These are phyloP conservation scores for Westerdykella sp. DNA, from an alignment of 2,329 filamentous ascomycete genomes.

Conservation along the genomic window DNA sequence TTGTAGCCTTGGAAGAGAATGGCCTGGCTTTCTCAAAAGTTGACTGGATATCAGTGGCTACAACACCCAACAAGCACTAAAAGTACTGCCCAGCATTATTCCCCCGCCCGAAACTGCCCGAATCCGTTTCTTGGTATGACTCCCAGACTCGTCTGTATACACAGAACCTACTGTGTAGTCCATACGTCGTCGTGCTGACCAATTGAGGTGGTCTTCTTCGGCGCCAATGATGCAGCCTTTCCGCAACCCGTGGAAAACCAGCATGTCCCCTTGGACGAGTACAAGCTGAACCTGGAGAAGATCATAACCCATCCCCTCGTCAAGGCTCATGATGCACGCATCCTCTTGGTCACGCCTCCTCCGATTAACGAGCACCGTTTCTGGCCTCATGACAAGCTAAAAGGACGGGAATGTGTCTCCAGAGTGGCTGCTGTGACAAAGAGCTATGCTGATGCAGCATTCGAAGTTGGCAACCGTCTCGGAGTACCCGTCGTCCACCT, in stretches of 20 bases:
- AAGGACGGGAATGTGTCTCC: conserved; percentile 30
- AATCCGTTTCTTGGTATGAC: conserved; percentile 59
- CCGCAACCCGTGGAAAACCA: conserved; percentile 59
- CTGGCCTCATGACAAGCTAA: conserved; percentile 43
- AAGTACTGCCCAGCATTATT: conserved; percentile 64
- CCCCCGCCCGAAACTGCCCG: conserved; percentile 56
- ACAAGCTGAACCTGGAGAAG: conserved; percentile 62
- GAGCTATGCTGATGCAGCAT: conserved; percentile 60
- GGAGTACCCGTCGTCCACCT: conserved; percentile 67
- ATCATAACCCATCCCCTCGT: conserved; percentile 70
- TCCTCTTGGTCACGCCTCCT: conserved; percentile 75
- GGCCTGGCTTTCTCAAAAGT: neutral
- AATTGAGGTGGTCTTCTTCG: conserved; percentile 69
- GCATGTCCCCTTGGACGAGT: conserved; percentile 70
- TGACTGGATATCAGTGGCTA: conserved; percentile 55
- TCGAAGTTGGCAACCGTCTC: conserved; percentile 53
- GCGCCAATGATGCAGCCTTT: conserved; percentile 82
- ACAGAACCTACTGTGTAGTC: no score
- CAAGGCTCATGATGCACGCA: conserved; percentile 61
- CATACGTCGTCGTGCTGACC: conserved; percentile 4
- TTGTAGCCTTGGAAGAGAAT: conserved; percentile 3
- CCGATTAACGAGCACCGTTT: conserved; percentile 72
- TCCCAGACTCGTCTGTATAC: neutral
- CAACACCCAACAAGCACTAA: conserved; percentile 68
- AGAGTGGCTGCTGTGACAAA: conserved; percentile 57